Percentiles rank a stretch among this genome's conserved stretches.
Evolutionary conservation across 805 yeast species (phyloP).

Genomic region (Pichia occidentalis): DNA sequence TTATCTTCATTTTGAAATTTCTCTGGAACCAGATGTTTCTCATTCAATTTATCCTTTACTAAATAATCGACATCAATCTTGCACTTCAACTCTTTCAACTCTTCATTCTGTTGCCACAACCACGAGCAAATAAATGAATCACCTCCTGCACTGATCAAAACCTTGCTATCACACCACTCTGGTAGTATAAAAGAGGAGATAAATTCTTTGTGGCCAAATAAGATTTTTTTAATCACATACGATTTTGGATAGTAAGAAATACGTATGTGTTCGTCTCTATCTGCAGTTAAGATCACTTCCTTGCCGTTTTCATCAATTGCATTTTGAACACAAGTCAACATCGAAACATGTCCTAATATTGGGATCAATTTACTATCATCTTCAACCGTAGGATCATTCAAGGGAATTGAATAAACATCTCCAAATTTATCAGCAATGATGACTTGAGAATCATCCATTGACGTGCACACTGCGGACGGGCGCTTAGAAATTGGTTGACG

Average conservation of each 20-base stretch:
- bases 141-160: conserved; percentile 85
- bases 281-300: conserved; percentile 65
- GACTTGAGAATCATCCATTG: conserved; percentile 43
- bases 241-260: conserved; percentile 74
- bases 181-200: conserved; percentile 62
- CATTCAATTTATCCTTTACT: conserved; percentile 37
- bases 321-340: conserved; percentile 73
- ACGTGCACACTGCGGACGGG: conserved; percentile 74
- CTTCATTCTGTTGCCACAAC: conserved; percentile 54
- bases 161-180: conserved; percentile 36
- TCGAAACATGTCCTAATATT: conserved; percentile 90
- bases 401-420: conserved; percentile 68
- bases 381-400: conserved; percentile 32
- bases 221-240: conserved; percentile 70
- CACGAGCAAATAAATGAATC: conserved; percentile 68
- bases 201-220: conserved; percentile 83
- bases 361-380: conserved; percentile 49
- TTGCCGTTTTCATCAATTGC: conserved; percentile 36
- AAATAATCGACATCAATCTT: conserved; percentile 35
- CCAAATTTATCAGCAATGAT: conserved; percentile 93
- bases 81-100: conserved; percentile 34
- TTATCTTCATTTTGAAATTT: conserved; percentile 51
- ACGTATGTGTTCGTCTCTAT: conserved; percentile 94
- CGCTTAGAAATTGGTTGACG: conserved; percentile 84
- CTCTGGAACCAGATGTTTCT: conserved; percentile 56